Evolutionary conservation across 1,284 basidiomycete genomes (phyloP), one percentile per base, ranked within the genome.

Genomic region (Ustilago loliicola): DNA sequence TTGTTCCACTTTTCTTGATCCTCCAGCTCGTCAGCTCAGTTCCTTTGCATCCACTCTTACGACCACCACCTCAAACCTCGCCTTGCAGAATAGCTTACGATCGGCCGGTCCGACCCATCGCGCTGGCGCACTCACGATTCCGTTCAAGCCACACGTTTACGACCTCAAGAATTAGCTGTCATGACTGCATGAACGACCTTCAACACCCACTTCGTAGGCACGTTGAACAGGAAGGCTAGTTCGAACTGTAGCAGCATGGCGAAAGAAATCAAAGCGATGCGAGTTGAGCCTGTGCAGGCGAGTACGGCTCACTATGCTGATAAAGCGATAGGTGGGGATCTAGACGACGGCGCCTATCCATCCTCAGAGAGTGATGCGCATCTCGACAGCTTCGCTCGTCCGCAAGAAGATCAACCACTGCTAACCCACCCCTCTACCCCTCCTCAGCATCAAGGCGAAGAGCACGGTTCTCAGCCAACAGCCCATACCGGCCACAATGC

Each of bases 361-460:
- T 66, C 63, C 2, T 72, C 68, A 1, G 65, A 76, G 25, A 68
- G 65, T 32, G 73, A 76, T 48, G 73, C 52, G 54, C 62, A 70
- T 6, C 19, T 66, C 55, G 56, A 58, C 15, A 42, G 5, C 1
- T 6, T 2, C 11, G 56, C 30, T 5, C 32, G 42, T 1, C 19
- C 2, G 3, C 47, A 6, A 6, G 61, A 67, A 48, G 27, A 47
- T 21, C 65, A 48, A 19, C 53, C 56, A 9, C 53, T 64, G 8
- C 59, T 72, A 10, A 40, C 45, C n/a, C 15, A 21, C n/a, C 17
- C 42, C n/a, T 56, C 10, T 25, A 50, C 21, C 32, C 42, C 7
- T 7, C n/a, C 21, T 1, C 42, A 45, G 42, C n/a, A 45, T 21
- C 4, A n/a, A 45, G 21, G 21, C 42, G 21, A 36, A 15, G 34